Evolutionary conservation across 331 rosid species (phyloP), one percentile per base, ranked within the genome.

Genomic region (Cucumis variabilis): DNA sequence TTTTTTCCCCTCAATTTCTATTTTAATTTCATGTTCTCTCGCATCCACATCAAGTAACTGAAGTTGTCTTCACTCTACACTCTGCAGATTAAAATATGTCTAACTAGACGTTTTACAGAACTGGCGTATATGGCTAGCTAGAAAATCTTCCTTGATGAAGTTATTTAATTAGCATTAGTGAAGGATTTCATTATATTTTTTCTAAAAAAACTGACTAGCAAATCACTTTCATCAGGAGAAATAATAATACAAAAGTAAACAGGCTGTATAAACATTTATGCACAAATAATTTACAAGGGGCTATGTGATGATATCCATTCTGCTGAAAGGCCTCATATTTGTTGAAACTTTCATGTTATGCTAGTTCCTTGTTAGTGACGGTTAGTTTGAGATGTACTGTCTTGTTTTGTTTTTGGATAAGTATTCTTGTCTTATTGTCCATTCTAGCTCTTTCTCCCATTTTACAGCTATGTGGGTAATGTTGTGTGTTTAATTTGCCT

Each of bases 391-490:
- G 76, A 67, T 67, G 17, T 12, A 37, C 7, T 37, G 41, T 69
- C 16, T 68, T 27, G 1, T 5, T 20, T 63, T 19, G 21, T 63
- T 8, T 21, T 63, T 21, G 25, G 68, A 62, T 63, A 9, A 73
- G 27, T 20, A 9, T 68, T 71, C 13, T 28, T 13, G 63, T 23
- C 15, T 46, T 23, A 13, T 12, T 3, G 37, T 63, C 23, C 37
- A 76, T 21, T 76, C 37, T n/a, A 76, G 62, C 82, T 76, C 82
- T 48, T 48, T 76, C 19, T 23, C 82, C 60, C 63, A 76, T 76
- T n/a, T 76, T n/a, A 76, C 20, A n/a, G 33, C 33, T 46, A 13
- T 17, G 28, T 23, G 82, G 82, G 30, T 75, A 75, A 75, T 44
- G 60, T 75, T 75, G 33, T 75, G n/a, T 30, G 82, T 75, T 75